phyloP scores from a whole-genome alignment of 345 rosid species.

The Salix udensis region DNA sequence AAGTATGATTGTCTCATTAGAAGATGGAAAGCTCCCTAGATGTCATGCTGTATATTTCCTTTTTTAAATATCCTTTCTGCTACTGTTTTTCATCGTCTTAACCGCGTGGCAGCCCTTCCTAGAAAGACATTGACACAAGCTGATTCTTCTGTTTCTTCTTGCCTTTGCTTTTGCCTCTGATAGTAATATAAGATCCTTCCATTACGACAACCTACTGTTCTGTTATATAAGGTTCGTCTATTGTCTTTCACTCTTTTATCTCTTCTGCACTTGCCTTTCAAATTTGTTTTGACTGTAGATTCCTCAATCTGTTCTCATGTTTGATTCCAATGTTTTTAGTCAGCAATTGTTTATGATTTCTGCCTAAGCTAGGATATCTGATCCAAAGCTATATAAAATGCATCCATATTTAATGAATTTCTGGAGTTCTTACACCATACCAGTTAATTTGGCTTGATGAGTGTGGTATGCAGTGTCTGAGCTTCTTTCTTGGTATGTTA shows the following conservation, averaged over 20 bases:
- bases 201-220: background rate
- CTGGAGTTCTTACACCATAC: too few relatives aligned
- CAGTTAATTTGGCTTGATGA: too few relatives aligned
- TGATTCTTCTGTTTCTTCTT: background rate
- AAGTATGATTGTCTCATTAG: conserved; percentile 40
- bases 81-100: conserved; percentile 1
- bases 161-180: background rate
- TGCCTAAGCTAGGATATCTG: background rate
- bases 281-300: background rate
- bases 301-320: background rate
- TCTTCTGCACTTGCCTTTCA: too few relatives aligned
- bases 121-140: background rate
- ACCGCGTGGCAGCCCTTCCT: background rate
- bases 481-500: too few relatives aligned
- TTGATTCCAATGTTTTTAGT: background rate
- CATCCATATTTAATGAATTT: too few relatives aligned
- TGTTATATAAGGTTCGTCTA: background rate
- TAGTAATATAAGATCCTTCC: background rate
- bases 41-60: conserved; percentile 9
- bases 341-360: background rate
- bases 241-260: too few relatives aligned
- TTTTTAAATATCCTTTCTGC: background rate
- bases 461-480: too few relatives aligned
- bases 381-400: background rate
- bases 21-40: conserved; percentile 38